phyloP scores from a whole-genome alignment of 208 protist species.

The Lotmaria passim region DNA sequence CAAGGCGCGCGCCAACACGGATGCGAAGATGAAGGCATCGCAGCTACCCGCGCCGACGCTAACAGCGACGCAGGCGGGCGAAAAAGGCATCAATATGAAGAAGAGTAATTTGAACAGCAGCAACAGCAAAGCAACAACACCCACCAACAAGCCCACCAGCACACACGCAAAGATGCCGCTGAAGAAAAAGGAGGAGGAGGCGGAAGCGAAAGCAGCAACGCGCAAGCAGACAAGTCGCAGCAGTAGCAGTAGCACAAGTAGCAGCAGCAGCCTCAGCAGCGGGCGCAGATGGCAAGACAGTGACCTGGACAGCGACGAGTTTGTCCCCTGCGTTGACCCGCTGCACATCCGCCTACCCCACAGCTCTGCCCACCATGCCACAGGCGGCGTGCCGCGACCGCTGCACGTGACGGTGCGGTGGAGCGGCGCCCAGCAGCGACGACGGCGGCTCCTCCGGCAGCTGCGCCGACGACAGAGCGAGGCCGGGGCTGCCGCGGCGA shows the following conservation, averaged over 20 bases:
- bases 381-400: constrained; percentile 3
- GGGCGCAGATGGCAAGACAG: background rate
- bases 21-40: background rate
- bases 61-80: background rate
- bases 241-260: background rate
- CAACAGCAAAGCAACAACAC: too few species aligned
- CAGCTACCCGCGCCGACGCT: background rate
- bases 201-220: background rate
- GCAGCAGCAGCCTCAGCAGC: constrained; percentile 3
- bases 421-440: constrained; percentile 27
- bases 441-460: constrained; percentile 14
- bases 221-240: background rate
- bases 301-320: constrained; percentile 9
- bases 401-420: constrained; percentile 29
- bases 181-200: background rate
- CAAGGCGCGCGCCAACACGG: background rate
- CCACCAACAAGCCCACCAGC: too few species aligned
- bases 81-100: background rate
- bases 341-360: constrained; percentile 18
- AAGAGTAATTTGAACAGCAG: too few species aligned
- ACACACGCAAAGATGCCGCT: too few species aligned
- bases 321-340: constrained; percentile 1
- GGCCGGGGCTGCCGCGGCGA: background rate
- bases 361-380: background rate
- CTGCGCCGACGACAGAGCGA: background rate